phyloP scores from a whole-genome alignment of 2,329 filamentous ascomycete species.

The Pseudocercospora vitis region DNA sequence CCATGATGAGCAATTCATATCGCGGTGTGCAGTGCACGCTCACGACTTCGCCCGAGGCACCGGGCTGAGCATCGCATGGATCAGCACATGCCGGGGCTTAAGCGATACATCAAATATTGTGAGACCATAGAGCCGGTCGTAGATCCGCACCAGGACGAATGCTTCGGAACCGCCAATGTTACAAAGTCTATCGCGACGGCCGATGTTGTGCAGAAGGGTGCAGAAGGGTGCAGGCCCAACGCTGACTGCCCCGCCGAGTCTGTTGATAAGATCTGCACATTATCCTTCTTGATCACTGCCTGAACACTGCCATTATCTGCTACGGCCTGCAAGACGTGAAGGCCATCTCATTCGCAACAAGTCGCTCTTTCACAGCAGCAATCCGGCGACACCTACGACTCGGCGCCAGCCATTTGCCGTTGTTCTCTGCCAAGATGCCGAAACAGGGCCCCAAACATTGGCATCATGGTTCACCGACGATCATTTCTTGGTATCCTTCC shows the following conservation, averaged over 20 bases:
- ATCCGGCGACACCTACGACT: background rate
- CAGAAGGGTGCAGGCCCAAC: too few relatives aligned
- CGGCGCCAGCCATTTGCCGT: background rate
- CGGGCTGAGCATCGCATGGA: background rate
- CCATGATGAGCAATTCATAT: background rate
- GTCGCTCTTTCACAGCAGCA: too few relatives aligned
- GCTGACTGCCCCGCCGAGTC: background rate
- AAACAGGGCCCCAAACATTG: background rate
- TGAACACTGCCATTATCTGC: too few relatives aligned
- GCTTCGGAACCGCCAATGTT: background rate
- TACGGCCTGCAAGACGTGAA: too few relatives aligned
- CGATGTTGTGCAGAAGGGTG: background rate
- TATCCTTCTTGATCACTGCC: too few relatives aligned
- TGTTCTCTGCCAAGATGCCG: background rate
- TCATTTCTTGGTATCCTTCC: background rate
- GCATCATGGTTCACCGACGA: background rate
- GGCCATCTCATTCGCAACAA: too few relatives aligned
- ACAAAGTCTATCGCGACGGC: constrained; percentile 3
- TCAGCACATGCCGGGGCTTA: background rate
- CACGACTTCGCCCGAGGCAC: background rate
- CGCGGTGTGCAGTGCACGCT: background rate
- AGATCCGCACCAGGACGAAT: background rate
- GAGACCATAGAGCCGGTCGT: background rate
- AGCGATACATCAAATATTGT: background rate
- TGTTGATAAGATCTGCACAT: background rate